Evolutionary conservation across 169 alveolate genomes (phyloP).

Genomic region (Plasmodium coatneyi): DNA sequence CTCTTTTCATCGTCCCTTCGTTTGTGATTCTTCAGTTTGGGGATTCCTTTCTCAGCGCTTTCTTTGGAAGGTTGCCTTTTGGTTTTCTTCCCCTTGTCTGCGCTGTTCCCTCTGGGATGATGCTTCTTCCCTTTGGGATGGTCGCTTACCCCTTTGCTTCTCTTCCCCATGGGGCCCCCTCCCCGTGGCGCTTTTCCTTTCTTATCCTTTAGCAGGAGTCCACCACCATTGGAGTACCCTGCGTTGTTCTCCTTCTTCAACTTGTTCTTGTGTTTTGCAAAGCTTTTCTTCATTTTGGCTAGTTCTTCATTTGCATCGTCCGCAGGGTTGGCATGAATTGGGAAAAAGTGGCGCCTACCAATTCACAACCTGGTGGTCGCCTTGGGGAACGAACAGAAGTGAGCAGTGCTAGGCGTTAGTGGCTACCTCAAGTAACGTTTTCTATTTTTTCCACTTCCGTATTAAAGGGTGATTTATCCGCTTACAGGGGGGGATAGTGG

Average conservation of each 20-base stretch:
- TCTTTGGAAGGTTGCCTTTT: background rate
- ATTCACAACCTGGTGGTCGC: background rate
- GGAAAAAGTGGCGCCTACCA: background rate
- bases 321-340: background rate
- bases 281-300: constrained; percentile 23
- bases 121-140: background rate
- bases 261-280: constrained; percentile 19
- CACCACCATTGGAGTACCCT: background rate
- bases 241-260: background rate
- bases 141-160: background rate
- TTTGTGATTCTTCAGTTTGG: background rate
- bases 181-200: background rate
- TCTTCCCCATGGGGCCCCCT: background rate
- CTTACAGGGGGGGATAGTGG: background rate
- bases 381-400: background rate
- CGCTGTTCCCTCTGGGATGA: background rate
- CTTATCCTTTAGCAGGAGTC: background rate
- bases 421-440: background rate
- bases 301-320: background rate
- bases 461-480: background rate
- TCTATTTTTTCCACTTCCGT: background rate
- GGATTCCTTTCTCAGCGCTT: background rate
- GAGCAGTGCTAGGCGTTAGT: background rate
- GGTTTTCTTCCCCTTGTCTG: background rate
- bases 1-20: background rate